A percentile compares a stretch with the other conserved stretches of the same genome.
Conservation (phyloP, 2,329 filamentous ascomycete species). For the Clarireedia paspali region DNA sequence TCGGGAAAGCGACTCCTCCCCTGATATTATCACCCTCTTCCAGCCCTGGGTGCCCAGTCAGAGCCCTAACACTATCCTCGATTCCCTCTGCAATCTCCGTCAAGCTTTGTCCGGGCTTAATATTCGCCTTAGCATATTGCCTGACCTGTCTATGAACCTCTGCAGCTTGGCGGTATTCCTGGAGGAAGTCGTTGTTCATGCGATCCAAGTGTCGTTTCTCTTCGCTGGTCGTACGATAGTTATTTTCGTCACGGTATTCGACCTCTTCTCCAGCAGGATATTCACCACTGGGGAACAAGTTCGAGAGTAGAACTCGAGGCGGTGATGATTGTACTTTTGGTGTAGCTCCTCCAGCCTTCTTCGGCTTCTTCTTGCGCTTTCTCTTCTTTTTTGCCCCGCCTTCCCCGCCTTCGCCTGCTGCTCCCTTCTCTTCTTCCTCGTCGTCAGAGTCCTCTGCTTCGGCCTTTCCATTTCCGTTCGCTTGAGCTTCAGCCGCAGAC, state of each 20-base stretch:
- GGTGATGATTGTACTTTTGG: slow-evolving; percentile 69
- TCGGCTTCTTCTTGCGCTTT: slow-evolving; percentile 64
- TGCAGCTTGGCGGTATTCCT: slow-evolving; percentile 76
- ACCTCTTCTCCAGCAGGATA: slow-evolving; percentile 75
- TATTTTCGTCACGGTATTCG: slow-evolving; percentile 71
- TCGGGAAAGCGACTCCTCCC: slow-evolving; percentile 82
- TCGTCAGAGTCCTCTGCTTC: slow-evolving; percentile 44
- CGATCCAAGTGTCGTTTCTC: slow-evolving; percentile 79
- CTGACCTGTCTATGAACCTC: slow-evolving; percentile 85
- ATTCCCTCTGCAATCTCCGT: slow-evolving; percentile 84
- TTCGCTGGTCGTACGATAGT: slow-evolving; percentile 71
- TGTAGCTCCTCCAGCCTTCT: slow-evolving; percentile 54
- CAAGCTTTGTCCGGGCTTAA: slow-evolving; percentile 73
- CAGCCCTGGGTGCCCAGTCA: slow-evolving; percentile 70
- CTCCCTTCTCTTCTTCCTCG: slow-evolving; percentile 38
- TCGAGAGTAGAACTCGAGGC: slow-evolving; percentile 64
- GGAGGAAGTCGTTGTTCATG: slow-evolving; percentile 70
- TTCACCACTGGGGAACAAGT: slow-evolving; percentile 62
- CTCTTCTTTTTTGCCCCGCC: slow-evolving; percentile 57
- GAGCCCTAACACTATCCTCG: slow-evolving; percentile 69
- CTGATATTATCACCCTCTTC: slow-evolving; percentile 70
- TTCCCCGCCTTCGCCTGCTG: slow-evolving; percentile 31
- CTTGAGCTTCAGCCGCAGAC: slow-evolving; percentile 21
- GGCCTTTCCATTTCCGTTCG: slow-evolving; percentile 18
- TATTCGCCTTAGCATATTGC: slow-evolving; percentile 71